Evolutionary conservation across 1,139 yeast species (phyloP).

Genomic region (Meyerozyma elateridarum): DNA sequence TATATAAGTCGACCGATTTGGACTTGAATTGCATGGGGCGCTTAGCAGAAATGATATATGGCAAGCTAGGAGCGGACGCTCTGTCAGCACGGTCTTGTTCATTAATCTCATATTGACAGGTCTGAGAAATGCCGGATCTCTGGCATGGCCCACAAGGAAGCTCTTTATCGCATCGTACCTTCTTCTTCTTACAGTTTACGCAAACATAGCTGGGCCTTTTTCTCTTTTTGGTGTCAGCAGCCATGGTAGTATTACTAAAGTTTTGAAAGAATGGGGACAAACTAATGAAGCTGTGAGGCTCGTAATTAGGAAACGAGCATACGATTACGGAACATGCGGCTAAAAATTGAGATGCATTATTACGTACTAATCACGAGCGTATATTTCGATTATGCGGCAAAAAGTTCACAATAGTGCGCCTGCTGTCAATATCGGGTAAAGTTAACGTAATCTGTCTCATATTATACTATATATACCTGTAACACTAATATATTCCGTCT

Average conservation of each 20-base stretch:
- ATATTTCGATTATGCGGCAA: no score
- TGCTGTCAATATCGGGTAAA: no score
- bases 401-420: no score
- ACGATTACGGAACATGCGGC: not conserved
- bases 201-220: slow-evolving; percentile 36
- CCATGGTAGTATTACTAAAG: not conserved
- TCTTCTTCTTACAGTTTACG: slow-evolving; percentile 29
- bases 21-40: not conserved
- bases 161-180: slow-evolving; percentile 34
- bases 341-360: no score
- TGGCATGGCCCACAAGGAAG: slow-evolving; percentile 35
- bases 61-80: not conserved
- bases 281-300: no score
- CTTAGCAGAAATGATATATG: slow-evolving; percentile 1
- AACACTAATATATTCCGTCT: no score
- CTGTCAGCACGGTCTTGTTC: not conserved
- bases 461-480: no score
- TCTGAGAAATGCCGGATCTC: slow-evolving; percentile 8
- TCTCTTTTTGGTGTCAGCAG: slow-evolving; percentile 15
- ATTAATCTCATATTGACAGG: not conserved
- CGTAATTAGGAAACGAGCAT: no score
- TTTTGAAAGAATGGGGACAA: no score
- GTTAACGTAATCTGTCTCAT: no score
- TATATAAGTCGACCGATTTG: not conserved
- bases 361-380: no score